These are phyloP conservation scores for Pseudogymnoascus sp. DNA, from an alignment of 2,329 filamentous ascomycete genomes.

Conservation along the genomic window DNA sequence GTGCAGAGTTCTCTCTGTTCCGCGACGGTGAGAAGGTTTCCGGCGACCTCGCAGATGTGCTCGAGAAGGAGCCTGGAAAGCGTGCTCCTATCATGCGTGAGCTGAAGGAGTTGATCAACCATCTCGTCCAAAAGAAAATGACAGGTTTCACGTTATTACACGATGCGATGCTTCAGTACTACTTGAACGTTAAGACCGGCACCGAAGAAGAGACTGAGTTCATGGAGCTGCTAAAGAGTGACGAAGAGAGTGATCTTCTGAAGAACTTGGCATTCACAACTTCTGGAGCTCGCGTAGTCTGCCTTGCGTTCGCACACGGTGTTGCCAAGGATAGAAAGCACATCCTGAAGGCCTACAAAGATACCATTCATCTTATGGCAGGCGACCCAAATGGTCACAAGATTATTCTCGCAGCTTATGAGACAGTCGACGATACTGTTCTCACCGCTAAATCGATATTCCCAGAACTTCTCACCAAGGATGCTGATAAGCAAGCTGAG, in stretches of 20 bases:
- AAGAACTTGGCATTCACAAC: slow-evolving; percentile 97
- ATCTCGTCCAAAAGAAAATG: slow-evolving; percentile 90
- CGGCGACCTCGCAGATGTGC: slow-evolving; percentile 63
- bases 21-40: slow-evolving; percentile 47
- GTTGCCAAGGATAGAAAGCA: slow-evolving; percentile 88
- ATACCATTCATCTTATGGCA: slow-evolving; percentile 79
- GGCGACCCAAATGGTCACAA: slow-evolving; percentile 71
- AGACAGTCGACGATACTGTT: slow-evolving; percentile 91
- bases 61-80: slow-evolving; percentile 76
- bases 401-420: slow-evolving; percentile 77
- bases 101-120: slow-evolving; percentile 80
- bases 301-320: slow-evolving; percentile 74
- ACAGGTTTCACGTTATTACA: slow-evolving; percentile 97
- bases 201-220: slow-evolving; percentile 82
- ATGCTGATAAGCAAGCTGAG: slow-evolving; percentile 52
- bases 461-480: slow-evolving; percentile 73
- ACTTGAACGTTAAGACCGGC: slow-evolving; percentile 67
- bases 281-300: slow-evolving; percentile 75
- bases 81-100: slow-evolving; percentile 79
- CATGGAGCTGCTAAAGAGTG: slow-evolving; percentile 81
- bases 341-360: slow-evolving; percentile 82
- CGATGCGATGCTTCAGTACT: slow-evolving; percentile 97
- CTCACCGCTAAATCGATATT: slow-evolving; percentile 80
- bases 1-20: slow-evolving; percentile 82
- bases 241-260: slow-evolving; percentile 80